Conservation (phyloP, 345 rosid genomes). For the Hypericum perforatum region DNA sequence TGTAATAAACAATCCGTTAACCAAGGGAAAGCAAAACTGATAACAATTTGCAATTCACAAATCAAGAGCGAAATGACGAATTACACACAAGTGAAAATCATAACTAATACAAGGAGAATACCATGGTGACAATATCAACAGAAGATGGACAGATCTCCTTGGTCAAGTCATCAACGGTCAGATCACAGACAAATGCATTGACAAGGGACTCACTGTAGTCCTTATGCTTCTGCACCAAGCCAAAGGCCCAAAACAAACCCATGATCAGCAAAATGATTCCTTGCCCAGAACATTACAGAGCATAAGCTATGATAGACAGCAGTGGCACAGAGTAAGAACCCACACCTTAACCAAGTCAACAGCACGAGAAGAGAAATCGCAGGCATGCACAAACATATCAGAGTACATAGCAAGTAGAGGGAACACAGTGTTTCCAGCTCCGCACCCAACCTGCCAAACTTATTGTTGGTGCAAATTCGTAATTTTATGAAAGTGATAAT, state of each 20-base stretch:
- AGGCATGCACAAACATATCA: conserved; percentile 67
- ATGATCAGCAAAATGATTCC: neutral
- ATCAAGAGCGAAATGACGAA: neutral
- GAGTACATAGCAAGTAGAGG: conserved; percentile 75
- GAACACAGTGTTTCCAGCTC: conserved; percentile 83
- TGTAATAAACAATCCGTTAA: conserved; percentile 9
- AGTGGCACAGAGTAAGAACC: neutral
- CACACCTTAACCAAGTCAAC: conserved; percentile 83
- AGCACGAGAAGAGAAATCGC: conserved; percentile 87
- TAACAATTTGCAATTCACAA: neutral
- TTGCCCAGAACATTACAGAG: neutral
- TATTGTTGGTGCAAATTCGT: too few species aligned
- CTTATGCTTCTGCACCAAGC: conserved; percentile 56
- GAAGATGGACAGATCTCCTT: conserved; percentile 65
- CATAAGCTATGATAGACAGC: neutral
- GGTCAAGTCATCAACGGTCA: conserved; percentile 64
- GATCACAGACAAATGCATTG: conserved; percentile 65
- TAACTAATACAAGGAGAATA: conserved; percentile 27
- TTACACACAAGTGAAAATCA: conserved; percentile 1
- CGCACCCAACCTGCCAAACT: conserved; percentile 71
- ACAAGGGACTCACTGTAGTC: conserved; percentile 54
- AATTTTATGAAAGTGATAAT: too few species aligned
- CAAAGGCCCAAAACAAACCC: neutral
- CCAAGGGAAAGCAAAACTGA: conserved; percentile 1
- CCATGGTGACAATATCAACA: conserved; percentile 85